Evolutionary conservation across 768 basidiomycete species (phyloP), one percentile per base, ranked within the genome.

Genomic region (Chalciporus chontae): DNA sequence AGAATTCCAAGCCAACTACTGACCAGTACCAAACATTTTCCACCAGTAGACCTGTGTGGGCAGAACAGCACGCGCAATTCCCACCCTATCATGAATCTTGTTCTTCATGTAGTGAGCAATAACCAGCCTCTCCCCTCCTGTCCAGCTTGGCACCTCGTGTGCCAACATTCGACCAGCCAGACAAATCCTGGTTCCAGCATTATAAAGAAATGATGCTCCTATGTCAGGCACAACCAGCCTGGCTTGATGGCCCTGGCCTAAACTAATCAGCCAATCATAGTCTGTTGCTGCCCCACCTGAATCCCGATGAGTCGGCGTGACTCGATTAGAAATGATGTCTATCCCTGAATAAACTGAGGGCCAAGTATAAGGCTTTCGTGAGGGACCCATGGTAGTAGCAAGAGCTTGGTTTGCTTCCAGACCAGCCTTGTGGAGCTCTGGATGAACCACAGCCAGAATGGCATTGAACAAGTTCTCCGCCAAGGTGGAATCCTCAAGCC

Each of bases 251-350:
- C 3, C 32, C 31, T 39, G 11, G 1, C 49, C 49, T 5, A 50
- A 14, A 36, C 49, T 50, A 29, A 50, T 36, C 18, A 50, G 18
- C 17, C 43, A 36, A 29, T 50, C 43, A n/a, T 36, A 45, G 29
- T 37, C 17, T 10, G 49, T 32, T 19, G 49, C 19, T n/a, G 37
- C 43, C 9, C 29, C 34, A 7, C 32, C 38, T 5, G n/a, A 15
- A 40, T 51, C 50, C 4, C 8, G 13, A 17, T 45, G 44, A 5
- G 8, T 3, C 18, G 43, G 50, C 1, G 21, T 51, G 15, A 31
- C 8, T 34, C 31, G 10, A 15, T 51, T 51, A 45, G 44, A 26
- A 17, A 51, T 51, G 7, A 51, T 27, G 14, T 46, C 39, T 3
- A 46, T 40, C 21, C 44, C 50, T 31, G 45, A 40, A 42, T 38